phyloP scores from a whole-genome alignment of 2,329 filamentous ascomycete species.

The Neopestalotiopsis sp. region DNA sequence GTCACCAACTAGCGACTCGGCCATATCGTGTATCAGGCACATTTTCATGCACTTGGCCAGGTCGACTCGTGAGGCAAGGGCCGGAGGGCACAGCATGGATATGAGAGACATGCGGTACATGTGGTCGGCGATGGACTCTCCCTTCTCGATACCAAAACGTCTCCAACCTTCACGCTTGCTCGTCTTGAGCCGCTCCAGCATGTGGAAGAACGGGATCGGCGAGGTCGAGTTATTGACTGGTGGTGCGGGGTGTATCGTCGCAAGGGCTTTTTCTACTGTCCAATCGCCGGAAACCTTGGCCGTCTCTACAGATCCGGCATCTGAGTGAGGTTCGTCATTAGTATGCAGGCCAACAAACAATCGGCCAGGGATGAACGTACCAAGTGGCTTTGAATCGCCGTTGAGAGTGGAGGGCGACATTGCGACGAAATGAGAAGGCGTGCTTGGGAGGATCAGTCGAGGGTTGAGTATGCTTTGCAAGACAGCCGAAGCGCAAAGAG shows the following conservation, averaged over 20 bases:
- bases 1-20: conserved; percentile 91
- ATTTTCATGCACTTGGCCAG: conserved; percentile 88
- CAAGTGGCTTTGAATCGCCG: neutral
- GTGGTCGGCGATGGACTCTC: conserved; percentile 95
- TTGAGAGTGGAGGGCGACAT: conserved; percentile 17
- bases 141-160: conserved; percentile 78
- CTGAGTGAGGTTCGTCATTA: conserved; percentile 26
- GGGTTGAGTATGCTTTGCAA: too few relatives aligned
- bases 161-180: conserved; percentile 97
- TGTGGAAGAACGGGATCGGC: conserved; percentile 90
- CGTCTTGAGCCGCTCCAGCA: conserved; percentile 92
- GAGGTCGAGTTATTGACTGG: conserved; percentile 68
- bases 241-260: conserved; percentile 64
- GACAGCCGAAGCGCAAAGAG: too few relatives aligned
- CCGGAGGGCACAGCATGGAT: conserved; percentile 85
- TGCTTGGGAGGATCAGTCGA: too few relatives aligned
- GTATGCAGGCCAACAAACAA: neutral
- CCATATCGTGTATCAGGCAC: conserved; percentile 98
- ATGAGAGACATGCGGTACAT: conserved; percentile 99
- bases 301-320: conserved; percentile 41
- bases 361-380: neutral
- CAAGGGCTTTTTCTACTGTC: conserved; percentile 68
- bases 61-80: conserved; percentile 75
- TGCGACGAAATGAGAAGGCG: neutral
- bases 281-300: conserved; percentile 54